These are phyloP conservation scores for Penicillium corylophilum DNA, from an alignment of 2,329 filamentous ascomycete genomes.

Conservation along the genomic window DNA sequence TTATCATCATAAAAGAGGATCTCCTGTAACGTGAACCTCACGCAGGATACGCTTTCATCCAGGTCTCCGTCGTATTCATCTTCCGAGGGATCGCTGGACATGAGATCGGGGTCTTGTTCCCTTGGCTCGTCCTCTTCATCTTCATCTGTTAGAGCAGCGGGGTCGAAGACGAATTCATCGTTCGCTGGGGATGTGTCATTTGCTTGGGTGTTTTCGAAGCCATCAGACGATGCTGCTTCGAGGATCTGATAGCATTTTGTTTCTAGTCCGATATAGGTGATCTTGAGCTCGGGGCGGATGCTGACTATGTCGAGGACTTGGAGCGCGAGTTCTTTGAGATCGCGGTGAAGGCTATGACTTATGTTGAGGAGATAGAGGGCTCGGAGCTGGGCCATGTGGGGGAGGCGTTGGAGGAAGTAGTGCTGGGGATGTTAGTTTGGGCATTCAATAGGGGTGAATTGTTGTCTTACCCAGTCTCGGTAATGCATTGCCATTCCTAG, in stretches of 20 bases:
- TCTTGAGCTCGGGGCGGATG: conserved; percentile 70
- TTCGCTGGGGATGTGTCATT: conserved; percentile 48
- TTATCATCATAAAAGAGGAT: conserved; percentile 85
- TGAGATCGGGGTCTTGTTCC: conserved; percentile 17
- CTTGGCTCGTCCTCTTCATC: conserved; percentile 34
- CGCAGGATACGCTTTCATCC: conserved; percentile 38
- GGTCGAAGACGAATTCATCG: conserved; percentile 44
- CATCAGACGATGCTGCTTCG: conserved; percentile 49
- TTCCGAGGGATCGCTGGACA: conserved; percentile 28
- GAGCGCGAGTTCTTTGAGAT: conserved; percentile 69
- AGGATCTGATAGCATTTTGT: conserved; percentile 79
- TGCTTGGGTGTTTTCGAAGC: conserved; percentile 32
- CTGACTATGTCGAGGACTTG: conserved; percentile 77
- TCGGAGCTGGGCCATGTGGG: conserved; percentile 67
- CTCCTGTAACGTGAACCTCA: conserved; percentile 66
- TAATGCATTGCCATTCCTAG: conserved; percentile 71
- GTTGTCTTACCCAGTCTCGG: conserved; percentile 68
- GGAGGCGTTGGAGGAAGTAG: conserved; percentile 72
- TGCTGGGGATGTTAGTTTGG: conserved; percentile 55
- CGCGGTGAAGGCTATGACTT: conserved; percentile 60
- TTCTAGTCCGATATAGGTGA: conserved; percentile 76
- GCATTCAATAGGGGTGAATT: not conserved
- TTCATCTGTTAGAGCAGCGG: conserved; percentile 44
- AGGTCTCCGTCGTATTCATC: conserved; percentile 47
- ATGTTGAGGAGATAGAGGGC: conserved; percentile 71